Conservation (phyloP, 192 early-diverging fungal species). For the Rhizoclosmatium globosum region DNA sequence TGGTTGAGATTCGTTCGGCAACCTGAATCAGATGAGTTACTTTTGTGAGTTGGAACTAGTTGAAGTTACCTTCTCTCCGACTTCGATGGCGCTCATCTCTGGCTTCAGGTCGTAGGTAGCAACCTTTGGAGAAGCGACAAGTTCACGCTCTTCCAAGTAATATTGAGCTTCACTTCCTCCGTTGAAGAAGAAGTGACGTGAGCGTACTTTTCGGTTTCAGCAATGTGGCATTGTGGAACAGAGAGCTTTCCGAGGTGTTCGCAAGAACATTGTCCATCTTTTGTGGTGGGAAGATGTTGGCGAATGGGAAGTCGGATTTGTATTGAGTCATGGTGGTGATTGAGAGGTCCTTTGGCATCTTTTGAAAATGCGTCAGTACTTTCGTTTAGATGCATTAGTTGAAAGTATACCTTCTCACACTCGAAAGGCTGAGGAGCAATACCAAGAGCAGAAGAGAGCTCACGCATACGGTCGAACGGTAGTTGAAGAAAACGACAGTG, state of each 20-base stretch:
- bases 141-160: slow-evolving; percentile 82
- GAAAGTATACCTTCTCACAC: slow-evolving; percentile 53
- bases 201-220: slow-evolving; percentile 99
- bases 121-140: slow-evolving; percentile 93
- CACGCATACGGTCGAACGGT: slow-evolving; percentile 98
- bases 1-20: slow-evolving; percentile 76
- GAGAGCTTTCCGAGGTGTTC: slow-evolving; percentile 93
- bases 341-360: slow-evolving; percentile 31
- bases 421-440: slow-evolving; percentile 89
- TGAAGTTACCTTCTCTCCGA: slow-evolving; percentile 92
- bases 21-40: no score
- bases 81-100: slow-evolving; percentile 90
- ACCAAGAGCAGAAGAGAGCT: slow-evolving; percentile 85
- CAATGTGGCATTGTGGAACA: slow-evolving; percentile 91
- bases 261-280: slow-evolving; percentile 97
- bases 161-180: slow-evolving; percentile 96
- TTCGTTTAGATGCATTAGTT: slow-evolving; percentile 1
- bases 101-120: slow-evolving; percentile 98
- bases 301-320: slow-evolving; percentile 96
- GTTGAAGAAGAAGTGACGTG: slow-evolving; percentile 99
- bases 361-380: slow-evolving; percentile 17
- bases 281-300: slow-evolving; percentile 95
- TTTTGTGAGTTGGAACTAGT: no score
- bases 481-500: slow-evolving; percentile 98
- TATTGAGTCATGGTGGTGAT: slow-evolving; percentile 98